These are phyloP conservation scores for Zymoseptoria ardabiliae DNA, from an alignment of 2,329 filamentous ascomycete genomes.

Conservation along the genomic window DNA sequence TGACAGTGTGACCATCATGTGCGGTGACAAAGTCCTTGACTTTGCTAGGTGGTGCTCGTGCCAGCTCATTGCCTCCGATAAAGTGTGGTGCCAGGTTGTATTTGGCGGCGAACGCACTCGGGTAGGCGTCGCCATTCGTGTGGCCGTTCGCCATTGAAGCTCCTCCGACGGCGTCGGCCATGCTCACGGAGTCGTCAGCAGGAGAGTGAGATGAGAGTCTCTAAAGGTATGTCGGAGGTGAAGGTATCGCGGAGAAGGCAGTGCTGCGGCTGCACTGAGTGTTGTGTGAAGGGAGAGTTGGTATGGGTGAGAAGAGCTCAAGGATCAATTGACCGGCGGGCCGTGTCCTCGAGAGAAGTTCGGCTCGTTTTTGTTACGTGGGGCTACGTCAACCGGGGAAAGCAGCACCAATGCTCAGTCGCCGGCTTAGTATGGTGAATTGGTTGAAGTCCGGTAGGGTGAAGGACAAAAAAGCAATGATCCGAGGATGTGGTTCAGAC, in stretches of 20 bases:
- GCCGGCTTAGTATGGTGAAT: neutral
- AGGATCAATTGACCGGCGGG: neutral
- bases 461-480: neutral
- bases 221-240: constrained; percentile 9
- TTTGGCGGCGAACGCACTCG: constrained; percentile 67
- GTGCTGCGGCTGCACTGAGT: neutral
- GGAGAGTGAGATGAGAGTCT: constrained; percentile 7
- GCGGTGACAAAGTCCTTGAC: constrained; percentile 94
- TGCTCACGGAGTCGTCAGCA: constrained; percentile 27
- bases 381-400: neutral
- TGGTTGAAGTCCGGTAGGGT: neutral
- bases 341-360: neutral
- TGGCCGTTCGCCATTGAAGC: constrained; percentile 29
- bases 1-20: constrained; percentile 92
- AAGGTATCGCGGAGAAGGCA: constrained; percentile 1
- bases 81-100: constrained; percentile 85
- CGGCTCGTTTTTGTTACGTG: neutral
- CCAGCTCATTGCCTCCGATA: constrained; percentile 86
- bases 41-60: constrained; percentile 70
- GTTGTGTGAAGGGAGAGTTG: neutral
- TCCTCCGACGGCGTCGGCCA: constrained; percentile 37
- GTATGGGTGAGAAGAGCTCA: neutral
- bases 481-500: neutral
- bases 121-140: constrained; percentile 42
- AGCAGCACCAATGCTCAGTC: neutral